Base-by-base conservation (phyloP, 1,139 yeast species). In the Suhomyces bribrorum region DNA sequence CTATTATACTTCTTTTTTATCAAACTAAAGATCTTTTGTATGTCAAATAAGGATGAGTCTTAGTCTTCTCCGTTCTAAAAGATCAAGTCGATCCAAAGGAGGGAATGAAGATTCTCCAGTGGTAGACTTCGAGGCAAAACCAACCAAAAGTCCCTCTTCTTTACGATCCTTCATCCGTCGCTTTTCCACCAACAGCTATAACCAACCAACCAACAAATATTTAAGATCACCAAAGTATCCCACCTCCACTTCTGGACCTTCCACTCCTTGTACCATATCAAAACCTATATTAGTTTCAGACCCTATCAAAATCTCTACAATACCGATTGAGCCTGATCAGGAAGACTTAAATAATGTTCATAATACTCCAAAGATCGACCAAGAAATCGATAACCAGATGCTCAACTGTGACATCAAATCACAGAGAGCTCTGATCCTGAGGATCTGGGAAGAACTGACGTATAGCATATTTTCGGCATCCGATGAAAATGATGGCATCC, bases 371-470 rank as follows among this genome's bases (percentile, higher is more conserved):
- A 20, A 4, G 8, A 20, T 20, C 11, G 11, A 20, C 23, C 23
- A 20, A 7, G 31, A 28, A 9, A 9, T 16, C 25, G 29, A 24
- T 11, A 12, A 34, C 12, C 29, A 28, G 13, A 26, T 34, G n/a
- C 12, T 17, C 16, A 29, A 27, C 25, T 28, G 29, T 18, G 38
- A 35, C 5, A 31, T 35, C 28, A 28, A 31, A 17, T 33, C 37
- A 7, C 20, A 29, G 7, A 20, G 23, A n/a, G 43, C 39, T 7
- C 38, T 35, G 43, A 16, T 39, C 12, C 43, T 39, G 43, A 14
- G 15, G 5, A 32, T 39, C 3, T 6, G 8, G 11, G 41, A 37
- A 6, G 28, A 33, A 8, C 23, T 22, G 27, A 14, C 20, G 7
- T 12, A 9, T 7, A 25, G 11, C 15, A 31, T 13, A 11, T 12